A percentile compares a stretch with the other conserved stretches of the same genome.
Evolutionary conservation across 768 basidiomycete species (phyloP).

Genomic region (Russula emetica): DNA sequence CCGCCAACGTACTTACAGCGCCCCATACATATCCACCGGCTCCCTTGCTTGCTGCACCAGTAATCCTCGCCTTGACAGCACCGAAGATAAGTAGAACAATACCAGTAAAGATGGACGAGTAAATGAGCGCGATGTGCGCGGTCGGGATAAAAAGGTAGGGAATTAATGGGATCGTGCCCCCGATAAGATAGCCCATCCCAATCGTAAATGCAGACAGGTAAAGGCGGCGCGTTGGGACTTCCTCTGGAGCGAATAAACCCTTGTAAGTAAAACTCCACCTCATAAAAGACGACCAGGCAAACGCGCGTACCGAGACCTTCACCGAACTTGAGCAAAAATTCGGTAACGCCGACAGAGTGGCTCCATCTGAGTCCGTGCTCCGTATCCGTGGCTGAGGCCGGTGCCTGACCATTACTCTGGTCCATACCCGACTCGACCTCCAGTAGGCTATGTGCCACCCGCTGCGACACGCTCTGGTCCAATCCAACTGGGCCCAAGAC

Average conservation of each 20-base stretch:
- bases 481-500: constrained; percentile 89
- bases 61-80: constrained; percentile 82
- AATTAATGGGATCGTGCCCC: constrained; percentile 87
- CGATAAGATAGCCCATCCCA: constrained; percentile 88
- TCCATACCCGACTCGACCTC: constrained; percentile 51
- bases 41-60: constrained; percentile 66
- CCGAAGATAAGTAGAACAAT: constrained; percentile 86
- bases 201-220: constrained; percentile 94
- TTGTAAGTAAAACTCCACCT: no score
- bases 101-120: constrained; percentile 77
- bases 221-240: constrained; percentile 77
- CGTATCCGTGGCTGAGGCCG: constrained; percentile 34
- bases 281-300: not conserved
- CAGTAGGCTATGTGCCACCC: constrained; percentile 72
- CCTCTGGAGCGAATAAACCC: constrained; percentile 50
- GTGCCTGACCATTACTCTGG: not conserved
- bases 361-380: constrained; percentile 65
- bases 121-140: constrained; percentile 65
- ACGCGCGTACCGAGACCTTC: constrained; percentile 72
- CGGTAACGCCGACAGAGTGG: constrained; percentile 79
- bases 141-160: constrained; percentile 85
- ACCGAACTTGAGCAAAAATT: constrained; percentile 96
- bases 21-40: constrained; percentile 77
- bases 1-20: constrained; percentile 78
- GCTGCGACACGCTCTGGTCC: constrained; percentile 71